These are phyloP conservation scores for Athelia psychrophila DNA, from an alignment of 1,284 basidiomycete species.

Conservation along the genomic window DNA sequence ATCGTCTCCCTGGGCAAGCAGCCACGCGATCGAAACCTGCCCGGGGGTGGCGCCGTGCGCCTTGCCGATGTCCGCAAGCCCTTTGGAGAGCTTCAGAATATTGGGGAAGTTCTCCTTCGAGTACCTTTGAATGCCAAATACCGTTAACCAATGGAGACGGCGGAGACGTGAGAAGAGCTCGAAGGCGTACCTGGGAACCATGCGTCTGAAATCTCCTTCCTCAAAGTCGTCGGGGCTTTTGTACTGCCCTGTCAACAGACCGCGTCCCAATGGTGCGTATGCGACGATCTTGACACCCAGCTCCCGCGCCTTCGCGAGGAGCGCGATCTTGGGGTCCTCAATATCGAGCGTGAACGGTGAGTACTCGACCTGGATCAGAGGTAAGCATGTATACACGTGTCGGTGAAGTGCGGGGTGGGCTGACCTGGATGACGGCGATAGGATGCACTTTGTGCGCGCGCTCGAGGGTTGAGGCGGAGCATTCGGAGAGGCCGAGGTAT, in stretches of 20 bases:
- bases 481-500: slow-evolving; percentile 50
- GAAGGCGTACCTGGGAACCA: slow-evolving; percentile 13
- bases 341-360: slow-evolving; percentile 47
- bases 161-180: not conserved
- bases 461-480: slow-evolving; percentile 42
- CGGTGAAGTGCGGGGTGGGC: too few relatives aligned
- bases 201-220: slow-evolving; percentile 35
- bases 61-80: slow-evolving; percentile 40
- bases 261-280: slow-evolving; percentile 41
- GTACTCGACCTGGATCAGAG: slow-evolving; percentile 39
- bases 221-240: slow-evolving; percentile 46
- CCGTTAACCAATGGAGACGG: not conserved
- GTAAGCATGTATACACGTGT: too few relatives aligned
- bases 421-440: slow-evolving; percentile 49
- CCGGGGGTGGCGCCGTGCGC: slow-evolving; percentile 46
- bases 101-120: slow-evolving; percentile 53
- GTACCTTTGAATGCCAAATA: slow-evolving; percentile 23
- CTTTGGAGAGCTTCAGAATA: slow-evolving; percentile 48
- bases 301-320: slow-evolving; percentile 37
- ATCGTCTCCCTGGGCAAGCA: slow-evolving; percentile 50
- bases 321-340: slow-evolving; percentile 34
- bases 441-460: slow-evolving; percentile 48
- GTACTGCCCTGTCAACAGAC: slow-evolving; percentile 38
- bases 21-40: slow-evolving; percentile 64
- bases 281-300: slow-evolving; percentile 34